Evolutionary conservation across 805 yeast genomes (phyloP).

Genomic region (Candida verbasci): DNA sequence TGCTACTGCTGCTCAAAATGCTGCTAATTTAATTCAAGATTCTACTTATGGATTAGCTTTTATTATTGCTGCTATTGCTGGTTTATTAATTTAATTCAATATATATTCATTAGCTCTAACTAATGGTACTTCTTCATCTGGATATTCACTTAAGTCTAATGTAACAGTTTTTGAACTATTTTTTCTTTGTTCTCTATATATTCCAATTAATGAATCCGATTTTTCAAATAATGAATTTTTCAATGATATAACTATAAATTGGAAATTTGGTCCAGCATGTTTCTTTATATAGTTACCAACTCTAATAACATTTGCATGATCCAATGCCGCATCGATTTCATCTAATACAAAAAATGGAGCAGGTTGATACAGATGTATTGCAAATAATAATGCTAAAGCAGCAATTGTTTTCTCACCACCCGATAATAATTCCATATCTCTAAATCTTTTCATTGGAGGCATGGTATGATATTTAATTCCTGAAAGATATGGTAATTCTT

Average conservation of each 20-base stretch:
- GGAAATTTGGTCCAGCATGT: conserved; percentile 74
- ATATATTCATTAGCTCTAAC: conserved; percentile 7
- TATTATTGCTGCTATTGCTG: conserved; percentile 7
- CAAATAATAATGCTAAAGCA: conserved; percentile 86
- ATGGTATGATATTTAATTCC: conserved; percentile 91
- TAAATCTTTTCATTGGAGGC: conserved; percentile 92
- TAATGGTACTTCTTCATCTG: conserved; percentile 26
- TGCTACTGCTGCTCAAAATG: background rate
- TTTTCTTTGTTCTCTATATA: conserved; percentile 73
- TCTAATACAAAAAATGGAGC: conserved; percentile 95
- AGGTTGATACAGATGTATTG: conserved; percentile 86
- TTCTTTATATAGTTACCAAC: conserved; percentile 81
- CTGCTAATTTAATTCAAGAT: background rate
- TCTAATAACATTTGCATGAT: conserved; percentile 77
- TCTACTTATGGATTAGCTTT: conserved; percentile 5
- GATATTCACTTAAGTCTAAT: conserved; percentile 63
- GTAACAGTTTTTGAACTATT: conserved; percentile 74
- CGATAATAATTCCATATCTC: conserved; percentile 86
- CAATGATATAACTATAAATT: conserved; percentile 88
- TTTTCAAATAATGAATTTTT: conserved; percentile 83
- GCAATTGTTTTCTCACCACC: conserved; percentile 98
- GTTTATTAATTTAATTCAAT: conserved; percentile 5
- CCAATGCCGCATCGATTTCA: conserved; percentile 98
- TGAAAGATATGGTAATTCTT: conserved; percentile 78
- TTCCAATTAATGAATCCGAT: conserved; percentile 89